phyloP scores from a whole-genome alignment of 768 basidiomycete species.

The Lenzites betulinus region DNA sequence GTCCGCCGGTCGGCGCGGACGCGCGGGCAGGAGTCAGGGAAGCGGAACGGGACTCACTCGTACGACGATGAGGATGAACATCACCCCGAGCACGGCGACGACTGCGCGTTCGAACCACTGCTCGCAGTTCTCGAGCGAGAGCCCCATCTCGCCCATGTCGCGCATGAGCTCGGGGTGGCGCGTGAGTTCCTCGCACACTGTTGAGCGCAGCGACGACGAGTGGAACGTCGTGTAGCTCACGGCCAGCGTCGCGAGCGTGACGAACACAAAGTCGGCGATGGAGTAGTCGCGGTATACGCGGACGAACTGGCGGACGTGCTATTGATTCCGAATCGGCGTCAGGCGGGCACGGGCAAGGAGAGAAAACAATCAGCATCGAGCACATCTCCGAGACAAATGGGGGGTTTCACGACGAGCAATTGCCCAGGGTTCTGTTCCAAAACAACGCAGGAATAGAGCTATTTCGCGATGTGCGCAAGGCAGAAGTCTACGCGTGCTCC shows the following conservation, averaged over 20 bases:
- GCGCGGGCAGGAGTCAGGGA: no score
- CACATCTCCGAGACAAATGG: no score
- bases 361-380: no score
- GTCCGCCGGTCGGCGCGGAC: no score
- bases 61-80: conserved; percentile 63
- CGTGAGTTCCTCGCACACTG: conserved; percentile 73
- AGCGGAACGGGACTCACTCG: conserved; percentile 49
- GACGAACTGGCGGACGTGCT: conserved; percentile 67
- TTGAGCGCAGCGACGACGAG: conserved; percentile 51
- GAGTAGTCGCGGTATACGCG: conserved; percentile 84
- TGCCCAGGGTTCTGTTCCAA: no score
- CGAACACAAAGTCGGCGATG: conserved; percentile 76
- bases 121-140: conserved; percentile 81
- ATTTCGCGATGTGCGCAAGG: no score
- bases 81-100: conserved; percentile 55
- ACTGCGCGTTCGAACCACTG: conserved; percentile 72
- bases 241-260: conserved; percentile 56
- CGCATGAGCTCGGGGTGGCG: conserved; percentile 75
- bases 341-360: not conserved
- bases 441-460: no score
- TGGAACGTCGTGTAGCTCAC: conserved; percentile 63
- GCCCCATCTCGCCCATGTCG: conserved; percentile 67
- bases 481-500: no score
- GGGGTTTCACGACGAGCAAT: no score
- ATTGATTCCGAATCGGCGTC: not conserved